Evolutionary conservation across 495 filamentous ascomycete genomes (phyloP), one percentile per base, ranked within the genome.

Genomic region (Hypoxylon rickii): DNA sequence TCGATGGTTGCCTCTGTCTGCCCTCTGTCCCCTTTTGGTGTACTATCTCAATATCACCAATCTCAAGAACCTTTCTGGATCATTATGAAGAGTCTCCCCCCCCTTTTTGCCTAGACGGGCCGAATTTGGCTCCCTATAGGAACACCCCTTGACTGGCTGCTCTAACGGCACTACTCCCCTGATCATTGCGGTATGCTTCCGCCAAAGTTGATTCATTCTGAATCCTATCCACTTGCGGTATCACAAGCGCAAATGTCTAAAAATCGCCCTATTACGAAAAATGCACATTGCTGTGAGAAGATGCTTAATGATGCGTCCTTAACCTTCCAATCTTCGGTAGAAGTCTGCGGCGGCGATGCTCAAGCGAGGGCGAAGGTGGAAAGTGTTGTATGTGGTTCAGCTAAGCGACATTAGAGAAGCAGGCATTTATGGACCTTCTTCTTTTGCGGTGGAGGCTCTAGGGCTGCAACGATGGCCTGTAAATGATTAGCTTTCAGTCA

Each of bases 381-480:
- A 16, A 26, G 31, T 46, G n/a, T 57, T 52, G 43, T 47, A 24
- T 32, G 19, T 38, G 22, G 16, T 33, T 34, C 20, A 40, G 24
- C 43, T 24, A 8, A 36, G 16, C 19, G 38, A 41, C 26, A 31
- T 75, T 72, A 84, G 21, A 84, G 76, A 63, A 84, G 69, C 36
- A 70, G 58, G 70, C 81, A 84, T 48, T 71, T 79, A 64, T 70
- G 61, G 50, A 60, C 65, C 64, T 73, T 79, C 76, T 86, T 87
- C 79, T 89, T 90, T 47, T 83, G 82, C 26, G 81, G 77, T 7
- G 90, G 88, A n/a, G 90, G 90, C 71, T 95, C 90, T 34, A 95
- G 81, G 2, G 90, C 90, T 45, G 90, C 90, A 44, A 96, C 90
- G 63, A 96, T 96, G 15, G 90, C 90, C 90, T 95, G 46, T 19